Base-by-base conservation (phyloP, 2,329 filamentous ascomycete species). In the Diaporthe citri region DNA sequence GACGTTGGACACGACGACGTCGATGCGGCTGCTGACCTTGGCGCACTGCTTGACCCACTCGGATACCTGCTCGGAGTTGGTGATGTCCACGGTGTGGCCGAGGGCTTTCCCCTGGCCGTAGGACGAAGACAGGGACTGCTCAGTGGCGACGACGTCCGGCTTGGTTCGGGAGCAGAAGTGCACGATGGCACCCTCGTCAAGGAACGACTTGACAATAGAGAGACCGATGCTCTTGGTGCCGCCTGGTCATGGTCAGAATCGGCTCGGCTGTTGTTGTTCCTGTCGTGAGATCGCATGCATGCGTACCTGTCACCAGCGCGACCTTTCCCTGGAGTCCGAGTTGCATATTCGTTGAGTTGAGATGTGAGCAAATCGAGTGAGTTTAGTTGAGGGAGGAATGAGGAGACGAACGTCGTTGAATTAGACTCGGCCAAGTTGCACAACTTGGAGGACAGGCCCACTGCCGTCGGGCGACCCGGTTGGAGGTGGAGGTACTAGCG, bases 321-420 rank as follows among this genome's bases (percentile, higher is more conserved):
- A 83, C 80, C 72, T 83, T 84, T 43, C 79, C 79, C 48, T 82
- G 78, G n/a, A 84, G 80, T 43, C 78, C 78, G 20, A 84, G 81
- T 76, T 82, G 78, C 82, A 84, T 84, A 36, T 48, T 73, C 2
- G 39, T 31, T 5, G 39, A 59, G 12, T 25, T 34, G 46, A 52
- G 25, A 41, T 55, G 8, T 64, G 46, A 31, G 55, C 28, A 34
- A 25, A n/a, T 15, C 17, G 10, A 10, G 34, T 28, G 28, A 36
- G 10, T 41, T 13, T 20, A 17, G 20, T 6, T n/a, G 2, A 48
- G 60, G 28, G 20, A 9, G 41, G 41, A 43, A 41, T 36, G 62
- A 67, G 31, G 31, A 67, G 62, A 51, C 4, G 57, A 10, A n/a
- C 28, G 70, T 55, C 70, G 70, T 72, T 43, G 46, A 43, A 55